Base-by-base conservation (phyloP, 306 rosid species). In the Medicago lupulina region DNA sequence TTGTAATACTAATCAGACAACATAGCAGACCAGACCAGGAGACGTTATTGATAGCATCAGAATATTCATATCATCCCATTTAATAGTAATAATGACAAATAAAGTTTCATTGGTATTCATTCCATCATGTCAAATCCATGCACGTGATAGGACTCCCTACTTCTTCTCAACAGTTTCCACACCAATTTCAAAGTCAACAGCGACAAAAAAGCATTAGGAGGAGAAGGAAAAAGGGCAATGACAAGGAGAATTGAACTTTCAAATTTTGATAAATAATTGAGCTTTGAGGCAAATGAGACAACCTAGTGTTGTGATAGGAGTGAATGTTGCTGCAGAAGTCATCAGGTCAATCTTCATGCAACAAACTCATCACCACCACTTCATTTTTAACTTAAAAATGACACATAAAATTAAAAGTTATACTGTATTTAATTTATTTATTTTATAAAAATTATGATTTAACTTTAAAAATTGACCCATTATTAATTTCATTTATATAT, bases 41-140 rank as follows among this genome's bases (percentile, higher is more conserved):
- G 74, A 61, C 31, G 82, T 85, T 82, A 79, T 74, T 67, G 86
- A 85, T 85, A 38, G 80, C 67, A 77, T 75, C 75, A 83, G 89
- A 89, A 83, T 82, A 83, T 85, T 83, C 86, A 87, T 73, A 77
- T 68, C 85, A 66, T 39, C 39, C 39, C 64, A 70, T 60, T 79
- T 68, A 82, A 59, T 77, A 69, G 34, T 70, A 63, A 16, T 70
- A 63, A 16, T 70, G 65, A 66, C 63, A 68, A 79, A 71, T 75
- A 81, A 81, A 82, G 79, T 77, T 69, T 70, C 79, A 70, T 85
- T 38, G 82, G 78, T 44, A 72, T 80, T 76, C 72, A 75, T 79
- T 82, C 80, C 88, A 79, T 85, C 82, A 67, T 79, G 93, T 87
- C 93, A 82, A 87, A 87, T 86, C 92, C 92, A 88, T 87, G 90